Evolutionary conservation across 768 basidiomycete genomes (phyloP), one percentile per base, ranked within the genome.

Genomic region (Hirschioporus abietinus): DNA sequence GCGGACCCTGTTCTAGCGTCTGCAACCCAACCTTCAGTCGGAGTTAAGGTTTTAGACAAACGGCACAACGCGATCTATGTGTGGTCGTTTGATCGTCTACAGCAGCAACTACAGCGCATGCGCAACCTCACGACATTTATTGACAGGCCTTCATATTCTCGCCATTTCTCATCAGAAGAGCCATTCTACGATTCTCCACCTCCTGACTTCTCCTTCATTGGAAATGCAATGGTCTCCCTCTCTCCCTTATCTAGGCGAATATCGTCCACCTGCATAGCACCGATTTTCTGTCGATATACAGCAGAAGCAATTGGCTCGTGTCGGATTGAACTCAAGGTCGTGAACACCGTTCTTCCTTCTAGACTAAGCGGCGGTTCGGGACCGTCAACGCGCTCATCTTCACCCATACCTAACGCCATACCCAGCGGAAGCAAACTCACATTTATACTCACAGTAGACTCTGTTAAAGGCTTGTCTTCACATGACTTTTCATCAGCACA

Each of bases 241-340:
- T 87, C 90, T 0, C 88, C 95, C 1, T 82, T 99, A 60, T 88
- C 87, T 15, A 88, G 93, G 58, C 83, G 87, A 65, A 79, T 93
- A 42, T 90, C 92, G 1, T 91, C 88, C 0, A 82, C 84, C 1
- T 88, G 87, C n/a, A 85, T 83, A 0, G 86, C 92, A 18, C 95
- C 95, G 0, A 95, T 99, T 73, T 93, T 94, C 75, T 96, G 94
- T 74, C 88, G 92, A 35, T 96, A 96, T 73, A 97, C 95, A 0
- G 85, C 93, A 61, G 96, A 98, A 74, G 96, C 96, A 1, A 95
- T 98, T 70, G 97, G 96, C 1, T 94, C 93, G 27, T 98, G 96
- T 78, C 87, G 94, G 25, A 82, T 97, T 65, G 88, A 90, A 70
- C 83, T 97, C 77, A 92, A 88, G 77, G 84, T 94, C 59, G 84